Evolutionary conservation across 2,329 filamentous ascomycete genomes (phyloP).

Genomic region (Trichoderma sp.): DNA sequence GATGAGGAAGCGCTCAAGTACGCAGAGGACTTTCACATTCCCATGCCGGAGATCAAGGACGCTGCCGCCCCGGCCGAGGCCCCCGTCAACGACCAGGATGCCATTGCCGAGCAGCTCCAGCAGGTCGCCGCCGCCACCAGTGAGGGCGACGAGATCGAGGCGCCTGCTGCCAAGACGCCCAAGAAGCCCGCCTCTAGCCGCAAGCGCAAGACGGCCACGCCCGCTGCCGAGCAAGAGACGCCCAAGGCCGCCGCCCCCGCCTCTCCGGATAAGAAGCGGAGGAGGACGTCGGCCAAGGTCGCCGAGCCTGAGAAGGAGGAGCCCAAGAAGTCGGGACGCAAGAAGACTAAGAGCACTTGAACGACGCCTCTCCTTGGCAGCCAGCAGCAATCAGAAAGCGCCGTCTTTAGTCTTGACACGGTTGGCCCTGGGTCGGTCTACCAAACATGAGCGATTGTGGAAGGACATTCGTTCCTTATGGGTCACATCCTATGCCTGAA

Average conservation of each 20-base stretch:
- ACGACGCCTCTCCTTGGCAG: slow-evolving; percentile 12
- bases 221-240: slow-evolving; percentile 46
- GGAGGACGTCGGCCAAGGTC: slow-evolving; percentile 59
- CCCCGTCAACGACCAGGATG: slow-evolving; percentile 53
- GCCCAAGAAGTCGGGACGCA: slow-evolving; percentile 61
- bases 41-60: slow-evolving; percentile 54
- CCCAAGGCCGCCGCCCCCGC: slow-evolving; percentile 48
- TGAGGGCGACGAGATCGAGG: slow-evolving; percentile 47
- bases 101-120: slow-evolving; percentile 62
- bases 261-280: slow-evolving; percentile 66
- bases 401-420: neutral
- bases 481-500: neutral
- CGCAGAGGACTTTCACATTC: slow-evolving; percentile 60
- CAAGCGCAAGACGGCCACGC: slow-evolving; percentile 61
- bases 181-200: slow-evolving; percentile 56
- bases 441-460: neutral
- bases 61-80: slow-evolving; percentile 39
- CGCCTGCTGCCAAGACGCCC: slow-evolving; percentile 57
- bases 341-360: slow-evolving; percentile 56
- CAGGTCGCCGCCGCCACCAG: slow-evolving; percentile 44
- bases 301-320: slow-evolving; percentile 57
- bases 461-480: neutral
- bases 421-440: neutral
- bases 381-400: neutral
- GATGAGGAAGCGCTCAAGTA: slow-evolving; percentile 63